phyloP scores from a whole-genome alignment of 768 basidiomycete species.

The Asterophora lycoperdoides region DNA sequence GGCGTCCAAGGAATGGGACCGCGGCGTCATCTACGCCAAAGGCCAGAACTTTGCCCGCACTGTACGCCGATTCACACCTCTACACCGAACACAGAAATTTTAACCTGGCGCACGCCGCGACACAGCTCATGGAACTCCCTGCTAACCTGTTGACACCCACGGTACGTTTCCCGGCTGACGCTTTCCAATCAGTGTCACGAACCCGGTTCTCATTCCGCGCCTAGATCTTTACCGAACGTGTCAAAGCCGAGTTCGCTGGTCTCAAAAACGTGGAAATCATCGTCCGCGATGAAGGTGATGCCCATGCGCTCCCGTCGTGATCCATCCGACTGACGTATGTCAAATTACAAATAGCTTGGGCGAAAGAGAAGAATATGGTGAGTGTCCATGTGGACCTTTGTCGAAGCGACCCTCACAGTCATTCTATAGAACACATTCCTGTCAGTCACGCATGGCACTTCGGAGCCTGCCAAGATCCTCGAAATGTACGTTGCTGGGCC shows the following conservation, averaged over 20 bases:
- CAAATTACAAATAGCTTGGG: constrained; percentile 55
- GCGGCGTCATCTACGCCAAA: constrained; percentile 67
- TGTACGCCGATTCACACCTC: constrained; percentile 32
- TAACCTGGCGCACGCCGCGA: background rate
- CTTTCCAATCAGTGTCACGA: no score
- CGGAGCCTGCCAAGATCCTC: constrained; percentile 81
- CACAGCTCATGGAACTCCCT: constrained; percentile 77
- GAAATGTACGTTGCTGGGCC: constrained; percentile 55
- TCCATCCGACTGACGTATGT: constrained; percentile 3
- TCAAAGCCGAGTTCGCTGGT: constrained; percentile 60
- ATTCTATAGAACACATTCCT: constrained; percentile 72
- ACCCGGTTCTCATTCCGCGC: background rate
- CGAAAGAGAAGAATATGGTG: constrained; percentile 80
- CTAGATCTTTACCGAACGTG: constrained; percentile 68
- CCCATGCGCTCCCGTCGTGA: background rate
- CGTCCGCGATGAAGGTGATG: constrained; percentile 68
- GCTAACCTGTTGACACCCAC: constrained; percentile 86
- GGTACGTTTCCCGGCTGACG: constrained; percentile 30
- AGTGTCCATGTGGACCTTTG: constrained; percentile 2
- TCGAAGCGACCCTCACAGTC: background rate
- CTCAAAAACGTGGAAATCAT: constrained; percentile 65
- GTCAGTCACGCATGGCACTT: constrained; percentile 77
- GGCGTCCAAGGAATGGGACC: constrained; percentile 60
- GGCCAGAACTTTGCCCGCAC: constrained; percentile 81
- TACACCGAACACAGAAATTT: background rate